These are phyloP conservation scores for Babesia sp. DNA, from an alignment of 169 alveolate species.

Conservation along the genomic window DNA sequence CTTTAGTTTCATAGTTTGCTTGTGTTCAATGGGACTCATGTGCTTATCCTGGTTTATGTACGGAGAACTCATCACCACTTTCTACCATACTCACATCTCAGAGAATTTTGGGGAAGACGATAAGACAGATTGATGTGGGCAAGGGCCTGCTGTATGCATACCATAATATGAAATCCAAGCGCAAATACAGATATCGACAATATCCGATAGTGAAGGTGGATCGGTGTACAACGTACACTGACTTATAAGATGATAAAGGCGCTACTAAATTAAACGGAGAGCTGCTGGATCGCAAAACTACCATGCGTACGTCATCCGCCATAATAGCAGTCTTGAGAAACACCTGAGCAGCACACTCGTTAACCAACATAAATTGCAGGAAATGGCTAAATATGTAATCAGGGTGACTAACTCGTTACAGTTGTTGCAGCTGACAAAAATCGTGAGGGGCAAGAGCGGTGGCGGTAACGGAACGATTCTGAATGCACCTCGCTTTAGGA, in stretches of 20 bases:
- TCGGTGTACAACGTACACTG: no score
- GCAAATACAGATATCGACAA: no score
- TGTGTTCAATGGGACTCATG: slow-evolving; percentile 10
- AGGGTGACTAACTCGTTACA: background rate
- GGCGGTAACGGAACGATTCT: no score
- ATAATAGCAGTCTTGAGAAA: no score
- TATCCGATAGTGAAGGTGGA: no score
- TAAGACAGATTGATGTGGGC: background rate
- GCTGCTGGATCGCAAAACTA: no score
- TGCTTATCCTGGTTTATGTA: slow-evolving; percentile 28
- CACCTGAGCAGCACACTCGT: no score
- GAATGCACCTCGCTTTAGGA: no score
- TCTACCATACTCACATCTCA: slow-evolving; percentile 46
- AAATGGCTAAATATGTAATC: background rate
- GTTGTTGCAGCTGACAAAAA: background rate
- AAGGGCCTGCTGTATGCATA: background rate
- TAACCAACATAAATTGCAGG: background rate
- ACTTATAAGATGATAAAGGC: no score
- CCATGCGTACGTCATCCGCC: no score
- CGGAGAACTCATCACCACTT: slow-evolving; percentile 40
- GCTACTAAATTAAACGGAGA: no score
- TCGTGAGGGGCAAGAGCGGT: background rate
- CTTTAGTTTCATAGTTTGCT: background rate
- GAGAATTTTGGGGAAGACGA: slow-evolving; percentile 32
- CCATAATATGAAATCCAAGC: background rate